Conservation (phyloP, 805 yeast species). For the Clavispora santaluciae region DNA sequence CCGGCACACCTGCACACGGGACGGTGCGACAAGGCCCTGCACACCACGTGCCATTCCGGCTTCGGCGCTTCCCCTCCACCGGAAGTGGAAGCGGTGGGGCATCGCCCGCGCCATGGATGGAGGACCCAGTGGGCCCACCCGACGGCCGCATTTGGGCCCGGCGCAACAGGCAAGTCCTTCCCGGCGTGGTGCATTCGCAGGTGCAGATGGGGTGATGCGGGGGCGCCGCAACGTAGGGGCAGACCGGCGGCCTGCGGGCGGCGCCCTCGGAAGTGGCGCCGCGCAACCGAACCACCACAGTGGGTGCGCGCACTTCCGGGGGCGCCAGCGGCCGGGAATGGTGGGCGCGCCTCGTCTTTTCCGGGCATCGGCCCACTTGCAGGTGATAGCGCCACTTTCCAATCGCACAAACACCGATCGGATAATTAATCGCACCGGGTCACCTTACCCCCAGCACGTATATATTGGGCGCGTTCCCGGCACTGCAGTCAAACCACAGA, state of each 20-base stretch:
- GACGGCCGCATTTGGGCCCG: no score
- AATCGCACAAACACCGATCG: background rate
- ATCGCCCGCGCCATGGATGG: background rate
- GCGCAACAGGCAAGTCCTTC: no score
- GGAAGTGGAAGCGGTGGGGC: no score
- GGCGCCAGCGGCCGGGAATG: background rate
- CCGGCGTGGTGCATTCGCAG: no score
- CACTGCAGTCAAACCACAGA: background rate
- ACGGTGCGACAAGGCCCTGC: no score
- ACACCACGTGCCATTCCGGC: background rate
- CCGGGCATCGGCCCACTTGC: constrained; percentile 1
- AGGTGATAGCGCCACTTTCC: constrained; percentile 1
- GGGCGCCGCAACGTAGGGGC: no score
- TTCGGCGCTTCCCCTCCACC: background rate
- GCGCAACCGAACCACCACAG: background rate
- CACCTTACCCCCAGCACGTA: background rate
- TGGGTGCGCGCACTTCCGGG: background rate
- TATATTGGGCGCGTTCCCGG: background rate
- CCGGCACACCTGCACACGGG: no score
- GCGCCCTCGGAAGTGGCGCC: background rate
- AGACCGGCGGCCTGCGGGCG: background rate
- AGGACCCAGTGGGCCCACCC: no score
- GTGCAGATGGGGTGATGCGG: no score
- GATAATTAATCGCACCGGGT: background rate
- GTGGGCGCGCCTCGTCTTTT: background rate